phyloP scores from a whole-genome alignment of 2,329 filamentous ascomycete species.

The Paraconiothyrium sp. region DNA sequence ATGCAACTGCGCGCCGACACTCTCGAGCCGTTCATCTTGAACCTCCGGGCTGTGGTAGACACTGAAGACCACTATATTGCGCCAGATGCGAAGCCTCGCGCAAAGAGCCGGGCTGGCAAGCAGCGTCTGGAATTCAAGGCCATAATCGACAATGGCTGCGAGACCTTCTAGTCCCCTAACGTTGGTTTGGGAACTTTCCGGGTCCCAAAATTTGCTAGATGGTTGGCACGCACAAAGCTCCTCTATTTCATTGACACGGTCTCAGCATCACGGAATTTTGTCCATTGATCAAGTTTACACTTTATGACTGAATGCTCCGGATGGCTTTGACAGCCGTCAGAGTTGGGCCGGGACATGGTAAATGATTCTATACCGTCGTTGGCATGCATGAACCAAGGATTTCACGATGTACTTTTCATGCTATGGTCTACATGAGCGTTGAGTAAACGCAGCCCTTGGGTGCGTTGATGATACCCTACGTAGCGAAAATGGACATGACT shows the following conservation, averaged over 20 bases:
- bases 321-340: neutral
- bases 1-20: constrained; percentile 33
- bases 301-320: neutral
- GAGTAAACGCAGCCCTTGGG: too few relatives aligned
- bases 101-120: constrained; percentile 37
- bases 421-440: too few relatives aligned
- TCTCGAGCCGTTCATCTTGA: constrained; percentile 32
- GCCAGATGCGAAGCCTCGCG: constrained; percentile 33
- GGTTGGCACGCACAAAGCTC: too few relatives aligned
- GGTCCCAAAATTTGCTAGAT: too few relatives aligned
- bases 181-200: neutral
- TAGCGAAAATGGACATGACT: too few relatives aligned
- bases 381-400: too few relatives aligned
- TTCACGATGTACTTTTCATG: too few relatives aligned
- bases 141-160: constrained; percentile 27
- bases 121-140: constrained; percentile 42
- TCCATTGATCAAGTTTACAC: neutral
- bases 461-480: too few relatives aligned
- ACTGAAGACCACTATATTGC: constrained; percentile 41
- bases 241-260: too few relatives aligned
- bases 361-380: neutral
- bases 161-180: constrained; percentile 11
- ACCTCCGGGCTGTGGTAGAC: constrained; percentile 31
- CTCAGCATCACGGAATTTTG: neutral
- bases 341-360: neutral